phyloP scores from a whole-genome alignment of 2,329 filamentous ascomycete genomes.

The Microcyclosporella mali region DNA sequence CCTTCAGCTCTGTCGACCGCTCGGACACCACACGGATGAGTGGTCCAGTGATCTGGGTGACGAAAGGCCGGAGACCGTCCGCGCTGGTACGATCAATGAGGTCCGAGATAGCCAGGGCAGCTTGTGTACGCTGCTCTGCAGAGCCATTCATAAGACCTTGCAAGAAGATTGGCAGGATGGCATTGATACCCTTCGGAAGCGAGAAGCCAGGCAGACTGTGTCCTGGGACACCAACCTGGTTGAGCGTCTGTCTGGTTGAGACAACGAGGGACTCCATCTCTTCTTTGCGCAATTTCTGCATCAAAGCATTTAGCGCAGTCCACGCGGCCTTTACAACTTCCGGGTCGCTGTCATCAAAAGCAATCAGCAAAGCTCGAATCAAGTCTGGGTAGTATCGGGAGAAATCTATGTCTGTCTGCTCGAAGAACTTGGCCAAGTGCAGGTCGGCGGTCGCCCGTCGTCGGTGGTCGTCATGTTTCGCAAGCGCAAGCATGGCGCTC shows the following conservation, averaged over 20 bases:
- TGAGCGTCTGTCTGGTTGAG: conserved; percentile 78
- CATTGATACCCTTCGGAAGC: conserved; percentile 93
- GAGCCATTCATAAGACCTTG: conserved; percentile 97
- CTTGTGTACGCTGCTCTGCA: conserved; percentile 81
- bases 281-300: conserved; percentile 85
- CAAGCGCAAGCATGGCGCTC: conserved; percentile 80
- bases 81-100: conserved; percentile 88
- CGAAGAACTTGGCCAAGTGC: conserved; percentile 83
- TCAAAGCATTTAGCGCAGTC: conserved; percentile 79
- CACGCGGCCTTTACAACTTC: conserved; percentile 86
- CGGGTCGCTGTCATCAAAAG: conserved; percentile 79
- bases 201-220: conserved; percentile 79
- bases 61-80: conserved; percentile 83
- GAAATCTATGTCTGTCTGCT: conserved; percentile 74
- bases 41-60: conserved; percentile 95
- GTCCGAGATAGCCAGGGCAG: conserved; percentile 89
- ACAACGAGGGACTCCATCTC: conserved; percentile 92
- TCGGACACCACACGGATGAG: conserved; percentile 97
- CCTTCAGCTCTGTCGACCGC: conserved; percentile 90
- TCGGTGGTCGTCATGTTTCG: conserved; percentile 88
- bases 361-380: conserved; percentile 80
- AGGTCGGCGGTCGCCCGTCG: conserved; percentile 70
- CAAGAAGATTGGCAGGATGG: conserved; percentile 91
- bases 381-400: conserved; percentile 95
- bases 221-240: conserved; percentile 82